Conservation (phyloP, 768 basidiomycete genomes). For the Cubamyces sp. region DNA sequence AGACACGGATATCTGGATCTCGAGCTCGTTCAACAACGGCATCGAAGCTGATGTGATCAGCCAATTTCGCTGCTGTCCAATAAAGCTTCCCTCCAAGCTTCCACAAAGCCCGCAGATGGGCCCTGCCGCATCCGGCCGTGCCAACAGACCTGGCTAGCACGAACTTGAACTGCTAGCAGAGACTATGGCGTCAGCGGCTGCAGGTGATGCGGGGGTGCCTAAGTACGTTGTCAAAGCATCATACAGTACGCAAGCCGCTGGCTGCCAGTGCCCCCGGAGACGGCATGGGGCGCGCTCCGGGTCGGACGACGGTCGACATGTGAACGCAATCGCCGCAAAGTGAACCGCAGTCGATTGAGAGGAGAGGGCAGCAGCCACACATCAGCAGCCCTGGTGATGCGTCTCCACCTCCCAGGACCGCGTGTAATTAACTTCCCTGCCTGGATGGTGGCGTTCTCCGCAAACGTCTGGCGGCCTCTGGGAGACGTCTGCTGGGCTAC, state of each 20-base stretch:
- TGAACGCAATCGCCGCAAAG: constrained; percentile 2
- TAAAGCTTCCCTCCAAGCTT: not conserved
- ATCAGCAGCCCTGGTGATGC: constrained; percentile 12
- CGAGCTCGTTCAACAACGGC: not conserved
- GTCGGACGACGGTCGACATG: too few species aligned
- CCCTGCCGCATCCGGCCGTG: not conserved
- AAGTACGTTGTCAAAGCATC: not conserved
- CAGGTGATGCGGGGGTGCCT: too few species aligned
- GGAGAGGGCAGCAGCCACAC: not conserved
- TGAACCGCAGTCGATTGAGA: not conserved
- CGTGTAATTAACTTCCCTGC: not conserved
- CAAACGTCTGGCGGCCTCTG: too few species aligned
- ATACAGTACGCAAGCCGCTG: not conserved
- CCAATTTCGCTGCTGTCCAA: constrained; percentile 2
- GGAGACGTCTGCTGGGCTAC: not conserved
- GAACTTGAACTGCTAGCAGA: too few species aligned
- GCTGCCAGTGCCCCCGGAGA: not conserved
- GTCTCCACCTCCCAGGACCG: not conserved
- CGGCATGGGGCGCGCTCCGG: not conserved
- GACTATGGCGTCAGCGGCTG: too few species aligned
- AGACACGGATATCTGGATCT: not conserved
- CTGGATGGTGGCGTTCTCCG: not conserved
- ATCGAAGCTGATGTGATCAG: not conserved
- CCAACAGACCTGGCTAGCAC: too few species aligned
- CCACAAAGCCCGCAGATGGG: not conserved